Conservation (phyloP, 768 basidiomycete genomes). For the Boletus sp. region DNA sequence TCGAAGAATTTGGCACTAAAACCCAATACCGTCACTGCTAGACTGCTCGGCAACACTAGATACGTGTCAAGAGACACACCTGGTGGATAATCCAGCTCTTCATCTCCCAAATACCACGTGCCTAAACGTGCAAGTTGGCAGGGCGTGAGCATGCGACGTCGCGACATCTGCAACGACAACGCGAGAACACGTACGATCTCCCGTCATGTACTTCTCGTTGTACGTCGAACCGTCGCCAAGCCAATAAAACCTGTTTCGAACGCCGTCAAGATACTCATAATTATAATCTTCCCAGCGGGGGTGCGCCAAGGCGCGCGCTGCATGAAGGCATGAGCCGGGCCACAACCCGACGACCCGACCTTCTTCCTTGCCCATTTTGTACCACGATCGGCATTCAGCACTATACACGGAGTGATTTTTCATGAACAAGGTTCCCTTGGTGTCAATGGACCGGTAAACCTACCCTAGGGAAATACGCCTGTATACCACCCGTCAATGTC, state of each 20-base stretch:
- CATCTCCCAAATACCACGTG: slow-evolving; percentile 15
- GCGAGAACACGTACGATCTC: slow-evolving; percentile 33
- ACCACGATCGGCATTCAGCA: slow-evolving; percentile 60
- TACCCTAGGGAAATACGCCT: slow-evolving; percentile 19
- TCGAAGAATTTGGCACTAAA: background rate
- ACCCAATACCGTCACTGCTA: background rate
- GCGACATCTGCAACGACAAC: background rate
- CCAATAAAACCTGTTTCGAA: slow-evolving; percentile 53
- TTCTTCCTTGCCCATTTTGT: slow-evolving; percentile 54
- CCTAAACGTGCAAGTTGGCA: background rate
- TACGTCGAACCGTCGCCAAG: slow-evolving; percentile 58
- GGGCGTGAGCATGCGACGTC: background rate
- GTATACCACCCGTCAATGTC: background rate
- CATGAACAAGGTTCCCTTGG: background rate
- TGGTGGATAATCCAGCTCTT: slow-evolving; percentile 13
- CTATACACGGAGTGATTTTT: slow-evolving; percentile 52
- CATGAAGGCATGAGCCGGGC: slow-evolving; percentile 58
- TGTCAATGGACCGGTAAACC: background rate
- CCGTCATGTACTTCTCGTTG: slow-evolving; percentile 42
- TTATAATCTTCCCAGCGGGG: slow-evolving; percentile 67
- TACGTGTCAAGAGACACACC: background rate
- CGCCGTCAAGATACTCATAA: slow-evolving; percentile 44
- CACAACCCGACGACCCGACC: slow-evolving; percentile 56
- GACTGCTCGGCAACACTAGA: background rate
- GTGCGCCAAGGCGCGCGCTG: slow-evolving; percentile 43